Base-by-base conservation (phyloP, 768 basidiomycete genomes). In the Tylopilus rubrobrunneus region DNA sequence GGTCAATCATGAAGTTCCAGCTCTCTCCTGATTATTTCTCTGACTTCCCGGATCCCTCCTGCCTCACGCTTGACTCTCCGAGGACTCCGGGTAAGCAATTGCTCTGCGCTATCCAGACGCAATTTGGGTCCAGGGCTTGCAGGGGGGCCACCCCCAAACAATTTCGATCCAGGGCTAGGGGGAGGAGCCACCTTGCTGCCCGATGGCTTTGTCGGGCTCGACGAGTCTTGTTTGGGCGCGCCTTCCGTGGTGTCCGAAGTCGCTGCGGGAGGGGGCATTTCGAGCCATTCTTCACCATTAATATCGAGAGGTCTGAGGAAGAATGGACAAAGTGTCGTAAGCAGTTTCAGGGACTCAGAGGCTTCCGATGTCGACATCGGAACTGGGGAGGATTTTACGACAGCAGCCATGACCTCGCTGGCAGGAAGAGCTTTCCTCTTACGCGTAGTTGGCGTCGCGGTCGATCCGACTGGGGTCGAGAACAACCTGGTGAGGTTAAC, bases 321-420 rank as follows among this genome's bases (percentile, higher is more conserved):
- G 73, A 92, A 92, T 2, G 90, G 89, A 62, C 90, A 92, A 12
- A 91, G 71, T 40, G 77, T 76, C 17, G 78, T 74, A 48, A 92
- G 76, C 67, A 92, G 75, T 25, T 71, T 71, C 44, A 92, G 67
- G 2, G 88, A 90, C 63, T 92, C 88, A 44, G 77, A 80, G 2
- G 90, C 89, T 69, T 92, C 90, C 10, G 85, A 84, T 27, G 76
- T 70, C 19, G 89, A 92, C 56, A 90, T 82, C 8, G 90, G 89
- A 7, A 92, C 84, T 1, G 86, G 84, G 0, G 89, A 89, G 0
- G 89, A 91, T 70, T 92, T 91, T 51, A 91, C 70, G 55, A 92
- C 73, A 11, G 89, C 85, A 23, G 79, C 70, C 5, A 76, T 75
- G 31, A 91, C 86, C 63, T 92, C 89, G 31, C 76, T 76, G 15